A percentile compares a stretch with the other conserved stretches of the same genome.
Conservation (phyloP, 2,329 filamentous ascomycete species). For the Botrytis fabae region DNA sequence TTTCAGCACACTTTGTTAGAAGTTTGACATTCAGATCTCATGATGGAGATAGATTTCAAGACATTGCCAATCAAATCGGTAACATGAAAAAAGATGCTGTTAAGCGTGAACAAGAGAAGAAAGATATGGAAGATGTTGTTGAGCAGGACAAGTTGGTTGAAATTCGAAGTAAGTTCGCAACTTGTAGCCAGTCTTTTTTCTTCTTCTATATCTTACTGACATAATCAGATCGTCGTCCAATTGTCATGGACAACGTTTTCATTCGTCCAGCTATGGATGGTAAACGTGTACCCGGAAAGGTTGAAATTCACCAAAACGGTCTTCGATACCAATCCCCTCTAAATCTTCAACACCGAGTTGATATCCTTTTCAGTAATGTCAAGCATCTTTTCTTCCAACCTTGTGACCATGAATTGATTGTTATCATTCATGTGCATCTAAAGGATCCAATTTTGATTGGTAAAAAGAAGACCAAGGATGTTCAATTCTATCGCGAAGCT, state of each 20-base stretch:
- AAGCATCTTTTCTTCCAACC: constrained; percentile 99
- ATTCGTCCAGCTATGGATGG: constrained; percentile 94
- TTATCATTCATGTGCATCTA: constrained; percentile 96
- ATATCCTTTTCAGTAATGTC: constrained; percentile 96
- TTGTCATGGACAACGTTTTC: constrained; percentile 90
- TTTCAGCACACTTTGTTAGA: constrained; percentile 90
- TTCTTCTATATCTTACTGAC: constrained; percentile 43
- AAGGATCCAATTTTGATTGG: constrained; percentile 98
- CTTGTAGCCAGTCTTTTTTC: not conserved
- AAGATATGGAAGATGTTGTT: constrained; percentile 98
- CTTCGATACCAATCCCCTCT: constrained; percentile 87
- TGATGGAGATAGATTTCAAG: constrained; percentile 83
- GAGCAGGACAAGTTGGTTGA: constrained; percentile 97
- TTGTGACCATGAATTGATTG: constrained; percentile 92
- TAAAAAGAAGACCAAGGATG: constrained; percentile 97
- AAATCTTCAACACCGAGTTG: constrained; percentile 78
- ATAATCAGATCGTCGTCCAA: constrained; percentile 78
- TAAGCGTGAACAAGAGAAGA: constrained; percentile 96
- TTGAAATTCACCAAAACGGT: constrained; percentile 99
- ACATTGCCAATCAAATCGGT: constrained; percentile 89
- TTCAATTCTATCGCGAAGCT: constrained; percentile 96
- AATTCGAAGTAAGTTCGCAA: constrained; percentile 71
- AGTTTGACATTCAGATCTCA: constrained; percentile 94
- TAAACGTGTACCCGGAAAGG: constrained; percentile 91
- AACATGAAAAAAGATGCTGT: constrained; percentile 92